phyloP scores from a whole-genome alignment of 768 basidiomycete genomes.

The Amanita pseudoporphyria region DNA sequence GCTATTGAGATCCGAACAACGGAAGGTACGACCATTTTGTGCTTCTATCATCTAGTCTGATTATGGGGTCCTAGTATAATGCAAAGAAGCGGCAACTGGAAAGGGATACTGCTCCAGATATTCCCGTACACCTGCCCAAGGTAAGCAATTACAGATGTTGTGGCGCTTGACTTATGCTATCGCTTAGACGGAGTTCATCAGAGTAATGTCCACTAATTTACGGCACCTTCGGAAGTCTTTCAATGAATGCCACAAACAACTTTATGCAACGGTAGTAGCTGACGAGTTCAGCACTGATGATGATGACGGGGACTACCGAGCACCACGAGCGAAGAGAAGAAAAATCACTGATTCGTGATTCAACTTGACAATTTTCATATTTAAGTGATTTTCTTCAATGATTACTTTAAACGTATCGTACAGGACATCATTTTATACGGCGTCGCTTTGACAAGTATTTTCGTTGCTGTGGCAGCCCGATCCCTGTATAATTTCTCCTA shows the following conservation, averaged over 20 bases:
- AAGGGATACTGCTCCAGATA: constrained; percentile 29
- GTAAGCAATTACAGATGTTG: constrained; percentile 23
- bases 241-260: constrained; percentile 29
- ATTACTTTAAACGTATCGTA: constrained; percentile 2
- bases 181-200: constrained; percentile 59
- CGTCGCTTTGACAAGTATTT: constrained; percentile 2
- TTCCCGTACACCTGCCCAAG: constrained; percentile 47
- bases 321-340: constrained; percentile 24
- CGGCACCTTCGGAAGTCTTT: constrained; percentile 55
- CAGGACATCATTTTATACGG: not conserved
- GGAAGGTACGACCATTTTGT: constrained; percentile 38
- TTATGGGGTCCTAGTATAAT: constrained; percentile 36
- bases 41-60: constrained; percentile 2
- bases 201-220: constrained; percentile 46
- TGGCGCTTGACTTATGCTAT: not conserved
- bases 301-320: constrained; percentile 41
- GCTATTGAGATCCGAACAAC: constrained; percentile 56
- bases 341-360: constrained; percentile 13
- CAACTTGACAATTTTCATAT: not conserved
- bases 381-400: not conserved
- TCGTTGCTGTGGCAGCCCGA: not conserved
- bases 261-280: constrained; percentile 20
- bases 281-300: constrained; percentile 36
- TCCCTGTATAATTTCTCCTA: not conserved
- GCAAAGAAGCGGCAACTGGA: constrained; percentile 51